phyloP scores from a whole-genome alignment of 1,284 basidiomycete genomes.

The Leccinum ponderosum region DNA sequence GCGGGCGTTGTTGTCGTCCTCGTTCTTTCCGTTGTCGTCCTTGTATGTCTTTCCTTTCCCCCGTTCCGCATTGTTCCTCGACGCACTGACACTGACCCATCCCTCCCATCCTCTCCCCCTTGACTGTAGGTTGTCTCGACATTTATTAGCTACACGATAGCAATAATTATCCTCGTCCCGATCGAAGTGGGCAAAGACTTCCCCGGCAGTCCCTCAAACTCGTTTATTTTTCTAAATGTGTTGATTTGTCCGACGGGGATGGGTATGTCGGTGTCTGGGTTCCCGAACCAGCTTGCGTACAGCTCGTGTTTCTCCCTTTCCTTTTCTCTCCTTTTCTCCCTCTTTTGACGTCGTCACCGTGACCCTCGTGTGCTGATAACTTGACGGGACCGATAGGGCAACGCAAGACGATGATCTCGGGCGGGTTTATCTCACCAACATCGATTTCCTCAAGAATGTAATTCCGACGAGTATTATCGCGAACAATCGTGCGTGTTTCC shows the following conservation, averaged over 20 bases:
- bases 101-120: neutral
- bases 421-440: constrained; percentile 81
- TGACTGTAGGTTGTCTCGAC: constrained; percentile 72
- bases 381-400: constrained; percentile 51
- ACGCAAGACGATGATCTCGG: constrained; percentile 96
- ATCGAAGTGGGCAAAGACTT: constrained; percentile 90
- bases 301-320: constrained; percentile 34
- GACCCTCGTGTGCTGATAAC: neutral
- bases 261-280: too few species aligned
- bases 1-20: constrained; percentile 79
- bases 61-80: neutral
- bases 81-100: neutral
- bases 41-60: constrained; percentile 38
- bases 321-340: too few species aligned
- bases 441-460: constrained; percentile 74
- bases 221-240: constrained; percentile 91
- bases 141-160: constrained; percentile 96
- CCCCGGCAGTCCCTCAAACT: constrained; percentile 60
- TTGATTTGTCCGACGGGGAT: constrained; percentile 79
- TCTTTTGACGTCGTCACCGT: too few species aligned
- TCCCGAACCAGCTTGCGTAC: constrained; percentile 91
- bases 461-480: constrained; percentile 90
- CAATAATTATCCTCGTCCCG: constrained; percentile 89
- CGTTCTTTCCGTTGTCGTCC: neutral
- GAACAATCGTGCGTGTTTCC: constrained; percentile 57